Evolutionary conservation across 305 asterid genomes (phyloP), one percentile per base, ranked within the genome.

Genomic region (Fraxinus greggii): DNA sequence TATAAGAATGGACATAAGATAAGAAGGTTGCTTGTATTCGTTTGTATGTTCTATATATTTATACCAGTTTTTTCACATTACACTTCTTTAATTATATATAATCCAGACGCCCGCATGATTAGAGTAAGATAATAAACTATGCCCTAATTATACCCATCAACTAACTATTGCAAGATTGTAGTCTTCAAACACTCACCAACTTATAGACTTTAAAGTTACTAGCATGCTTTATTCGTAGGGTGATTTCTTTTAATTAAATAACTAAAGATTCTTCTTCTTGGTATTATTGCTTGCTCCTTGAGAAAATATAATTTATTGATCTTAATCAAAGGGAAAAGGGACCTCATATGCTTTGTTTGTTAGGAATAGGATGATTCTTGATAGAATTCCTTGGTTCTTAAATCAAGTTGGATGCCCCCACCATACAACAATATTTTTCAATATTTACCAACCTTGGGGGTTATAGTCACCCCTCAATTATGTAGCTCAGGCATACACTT

Each of bases 371-470:
- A 72, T 23, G 65, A 81, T 80, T 83, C 24, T 29, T 59, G 35
- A 38, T 40, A 77, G 74, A 78, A 83, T 86, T 86, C 76, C 85
- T 83, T 86, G 82, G 84, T 75, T 75, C 82, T 81, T 69, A 17
- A 86, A 83, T 81, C 82, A 63, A 84, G 45, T 72, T 45, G 75
- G 28, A 28, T 80, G 78, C 69, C 67, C 54, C 80, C 87, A 81
- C 78, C 40, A 61, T 70, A 35, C 70, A 8, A 67, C 72, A 75
- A 73, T 79, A 59, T 15, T 32, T 79, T 82, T 36, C 24, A 28
- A 40, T 38, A 9, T 77, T 78, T 81, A 78, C 9, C 9, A 61
- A 42, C 75, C 73, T 65, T 26, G 9, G 35, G 35, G 73, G 17
- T 8, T n/a, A 24, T 4, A 3, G 35, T 10, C 33, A 10, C 73